These are phyloP conservation scores for Penicillium sp. DNA, from an alignment of 2,329 filamentous ascomycete genomes.

Conservation along the genomic window DNA sequence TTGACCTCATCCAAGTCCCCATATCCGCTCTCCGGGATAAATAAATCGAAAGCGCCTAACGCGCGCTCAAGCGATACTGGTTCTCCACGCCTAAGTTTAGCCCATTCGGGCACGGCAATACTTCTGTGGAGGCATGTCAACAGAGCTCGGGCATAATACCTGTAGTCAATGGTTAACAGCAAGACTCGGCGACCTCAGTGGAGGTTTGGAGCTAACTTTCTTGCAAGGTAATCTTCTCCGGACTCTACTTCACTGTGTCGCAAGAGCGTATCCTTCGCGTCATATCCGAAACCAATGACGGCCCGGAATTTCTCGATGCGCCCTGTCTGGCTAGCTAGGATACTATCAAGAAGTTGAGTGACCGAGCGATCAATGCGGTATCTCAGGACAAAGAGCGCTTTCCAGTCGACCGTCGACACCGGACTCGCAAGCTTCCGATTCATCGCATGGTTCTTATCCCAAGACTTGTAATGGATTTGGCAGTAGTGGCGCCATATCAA, in stretches of 20 bases:
- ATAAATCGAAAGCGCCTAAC: constrained; percentile 81
- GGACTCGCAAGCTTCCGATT: constrained; percentile 50
- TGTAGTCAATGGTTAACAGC: constrained; percentile 29
- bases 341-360: constrained; percentile 56
- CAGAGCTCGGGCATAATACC: constrained; percentile 69
- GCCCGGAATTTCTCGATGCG: constrained; percentile 65
- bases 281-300: constrained; percentile 70
- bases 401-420: constrained; percentile 66
- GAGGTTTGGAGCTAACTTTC: constrained; percentile 44
- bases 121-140: constrained; percentile 76
- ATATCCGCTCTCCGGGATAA: constrained; percentile 66
- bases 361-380: constrained; percentile 50
- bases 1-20: constrained; percentile 70
- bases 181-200: not conserved
- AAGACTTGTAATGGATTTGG: constrained; percentile 62
- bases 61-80: constrained; percentile 64
- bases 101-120: constrained; percentile 74
- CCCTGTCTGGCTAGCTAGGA: constrained; percentile 65
- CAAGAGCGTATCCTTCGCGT: constrained; percentile 79
- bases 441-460: constrained; percentile 64
- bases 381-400: constrained; percentile 57
- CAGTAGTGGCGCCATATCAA: constrained; percentile 80
- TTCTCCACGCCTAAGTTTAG: constrained; percentile 49
- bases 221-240: constrained; percentile 69
- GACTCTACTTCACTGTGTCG: constrained; percentile 58